Evolutionary conservation across 768 basidiomycete genomes (phyloP), one percentile per base, ranked within the genome.

Genomic region (Leucocoprinus leucothites): DNA sequence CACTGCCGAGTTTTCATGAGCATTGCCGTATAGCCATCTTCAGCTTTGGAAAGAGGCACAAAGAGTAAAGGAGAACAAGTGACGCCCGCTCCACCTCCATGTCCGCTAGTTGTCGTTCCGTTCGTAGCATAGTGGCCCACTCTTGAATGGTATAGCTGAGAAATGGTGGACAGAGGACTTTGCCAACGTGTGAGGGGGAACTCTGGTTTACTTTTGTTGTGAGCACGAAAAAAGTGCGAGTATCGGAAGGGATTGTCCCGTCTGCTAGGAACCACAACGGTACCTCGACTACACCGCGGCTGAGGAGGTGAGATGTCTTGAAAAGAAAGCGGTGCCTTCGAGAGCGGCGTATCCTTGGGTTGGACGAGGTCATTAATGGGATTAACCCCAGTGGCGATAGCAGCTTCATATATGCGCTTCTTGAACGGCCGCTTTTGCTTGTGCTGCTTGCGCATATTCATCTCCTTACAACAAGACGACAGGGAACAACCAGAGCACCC

Each of bases 341-440:
- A 46, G 25, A 45, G 57, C 41, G 55, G 50, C 35, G 45, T 51
- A 22, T 56, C 49, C 9, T 14, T 41, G 28, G 57, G 51, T 56
- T 63, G 61, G 51, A 62, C 53, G 38, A 67, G 57, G 34, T 46
- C 58, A 14, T 65, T 61, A 16, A 68, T 65, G 9, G 71, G 64
- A 25, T 72, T 63, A 9, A 69, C 71, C 49, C 68, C 62, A 1
- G 72, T 69, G 31, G 69, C 56, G 8, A 72, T 57, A 40, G 72
- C 70, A 42, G 74, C 74, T 46, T 67, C 66, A 24, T 73, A 63
- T 50, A 75, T 60, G 25, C 74, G 67, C 36, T 64, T 57, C n/a
- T 67, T 62, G 21, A 73, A 63, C 5, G 67, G 42, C 47, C 51
- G 31, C 11, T 38, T 57, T 38, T 22, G 22, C 22, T 34, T 43